These are phyloP conservation scores for Amylostereum areolatum DNA, from an alignment of 1,284 basidiomycete genomes.

Conservation along the genomic window DNA sequence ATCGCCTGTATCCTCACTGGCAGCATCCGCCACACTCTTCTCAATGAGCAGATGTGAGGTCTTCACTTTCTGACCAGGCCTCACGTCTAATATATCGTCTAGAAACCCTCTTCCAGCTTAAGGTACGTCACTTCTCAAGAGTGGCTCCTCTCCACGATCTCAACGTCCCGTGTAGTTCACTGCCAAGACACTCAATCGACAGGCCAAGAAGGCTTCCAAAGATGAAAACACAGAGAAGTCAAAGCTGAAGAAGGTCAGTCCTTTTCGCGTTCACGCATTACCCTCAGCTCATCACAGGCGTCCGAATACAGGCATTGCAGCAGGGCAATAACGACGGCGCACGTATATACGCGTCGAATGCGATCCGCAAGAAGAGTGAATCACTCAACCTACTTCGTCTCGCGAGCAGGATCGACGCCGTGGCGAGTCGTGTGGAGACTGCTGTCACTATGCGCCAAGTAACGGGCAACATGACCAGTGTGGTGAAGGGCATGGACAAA, in stretches of 20 bases:
- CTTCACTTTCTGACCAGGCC: too few relatives aligned
- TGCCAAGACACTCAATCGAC: slow-evolving; percentile 85
- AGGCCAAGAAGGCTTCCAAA: slow-evolving; percentile 94
- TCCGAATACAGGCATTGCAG: slow-evolving; percentile 73
- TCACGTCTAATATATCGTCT: slow-evolving; percentile 9
- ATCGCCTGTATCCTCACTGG: too few relatives aligned
- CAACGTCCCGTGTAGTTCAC: slow-evolving; percentile 66
- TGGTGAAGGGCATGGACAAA: slow-evolving; percentile 97
- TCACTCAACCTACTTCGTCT: slow-evolving; percentile 85
- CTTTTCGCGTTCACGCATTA: not conserved
- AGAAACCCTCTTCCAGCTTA: slow-evolving; percentile 96
- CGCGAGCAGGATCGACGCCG: slow-evolving; percentile 91
- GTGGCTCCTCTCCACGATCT: slow-evolving; percentile 6
- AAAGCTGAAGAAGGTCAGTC: slow-evolving; percentile 81
- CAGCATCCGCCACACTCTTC: too few relatives aligned
- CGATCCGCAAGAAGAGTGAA: slow-evolving; percentile 98
- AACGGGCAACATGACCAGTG: slow-evolving; percentile 93
- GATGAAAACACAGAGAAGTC: slow-evolving; percentile 85
- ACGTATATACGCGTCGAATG: slow-evolving; percentile 97
- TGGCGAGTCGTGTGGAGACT: slow-evolving; percentile 96
- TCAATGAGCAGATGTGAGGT: too few relatives aligned
- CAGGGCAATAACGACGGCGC: slow-evolving; percentile 98
- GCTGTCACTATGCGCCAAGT: slow-evolving; percentile 96
- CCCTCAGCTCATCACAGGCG: not conserved
- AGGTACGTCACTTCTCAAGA: slow-evolving; percentile 41